phyloP scores from a whole-genome alignment of 352 stramenopile genomes.

The Pythium myriotylum region DNA sequence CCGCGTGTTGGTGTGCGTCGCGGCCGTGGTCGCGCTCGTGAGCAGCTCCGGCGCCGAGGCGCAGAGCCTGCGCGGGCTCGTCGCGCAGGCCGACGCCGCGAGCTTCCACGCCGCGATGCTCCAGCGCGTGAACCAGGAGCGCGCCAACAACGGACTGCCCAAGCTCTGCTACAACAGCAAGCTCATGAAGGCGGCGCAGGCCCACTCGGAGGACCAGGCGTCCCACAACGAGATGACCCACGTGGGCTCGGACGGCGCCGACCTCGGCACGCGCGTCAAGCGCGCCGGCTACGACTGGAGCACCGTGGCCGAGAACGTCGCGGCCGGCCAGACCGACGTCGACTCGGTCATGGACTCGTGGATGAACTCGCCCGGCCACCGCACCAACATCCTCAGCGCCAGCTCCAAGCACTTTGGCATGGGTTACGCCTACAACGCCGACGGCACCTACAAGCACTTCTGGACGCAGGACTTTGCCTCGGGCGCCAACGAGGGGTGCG shows the following conservation, averaged over 20 bases:
- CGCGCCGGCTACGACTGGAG: slow-evolving; percentile 31
- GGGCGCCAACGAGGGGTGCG: slow-evolving; percentile 33
- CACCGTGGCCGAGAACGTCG: slow-evolving; percentile 54
- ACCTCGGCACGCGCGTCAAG: slow-evolving; percentile 25
- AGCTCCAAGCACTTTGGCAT: slow-evolving; percentile 38
- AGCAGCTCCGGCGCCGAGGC: slow-evolving; percentile 11
- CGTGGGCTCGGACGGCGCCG: slow-evolving; percentile 31
- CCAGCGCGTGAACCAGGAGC: slow-evolving; percentile 56
- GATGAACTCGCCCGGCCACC: slow-evolving; percentile 53
- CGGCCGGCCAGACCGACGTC: slow-evolving; percentile 45
- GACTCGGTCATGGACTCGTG: slow-evolving; percentile 43
- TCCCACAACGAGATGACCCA: slow-evolving; percentile 37
- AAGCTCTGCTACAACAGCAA: slow-evolving; percentile 47
- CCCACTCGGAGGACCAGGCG: slow-evolving; percentile 38
- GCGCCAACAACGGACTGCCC: slow-evolving; percentile 37
- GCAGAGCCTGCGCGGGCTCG: slow-evolving; percentile 19
- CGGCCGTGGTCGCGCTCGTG: slow-evolving; percentile 11
- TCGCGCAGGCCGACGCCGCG: slow-evolving; percentile 6
- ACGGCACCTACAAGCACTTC: slow-evolving; percentile 41
- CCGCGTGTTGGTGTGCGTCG: slow-evolving; percentile 13
- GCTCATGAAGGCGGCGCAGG: slow-evolving; percentile 33
- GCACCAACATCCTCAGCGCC: slow-evolving; percentile 44
- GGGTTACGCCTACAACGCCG: slow-evolving; percentile 49
- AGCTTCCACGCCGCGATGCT: slow-evolving; percentile 42
- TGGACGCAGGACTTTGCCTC: slow-evolving; percentile 66